A percentile compares a stretch with the other conserved stretches of the same genome.
Conservation (phyloP, 169 alveolate species). For the Plasmodium coatneyi region DNA sequence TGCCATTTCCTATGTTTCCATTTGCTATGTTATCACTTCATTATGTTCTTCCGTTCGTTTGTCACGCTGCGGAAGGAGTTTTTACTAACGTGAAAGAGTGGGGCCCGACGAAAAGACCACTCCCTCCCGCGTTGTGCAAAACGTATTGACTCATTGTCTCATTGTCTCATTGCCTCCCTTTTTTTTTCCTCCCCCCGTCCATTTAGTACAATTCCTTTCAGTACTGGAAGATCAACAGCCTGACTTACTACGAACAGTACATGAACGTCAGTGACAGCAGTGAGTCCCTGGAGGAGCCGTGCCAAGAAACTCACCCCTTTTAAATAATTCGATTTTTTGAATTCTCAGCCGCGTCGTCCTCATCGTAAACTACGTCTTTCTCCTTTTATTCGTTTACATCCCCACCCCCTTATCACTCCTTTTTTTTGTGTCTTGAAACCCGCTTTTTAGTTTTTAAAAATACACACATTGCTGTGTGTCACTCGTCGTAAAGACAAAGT, state of each 20-base stretch:
- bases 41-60: not conserved
- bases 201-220: slow-evolving; percentile 75
- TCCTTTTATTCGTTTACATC: not conserved
- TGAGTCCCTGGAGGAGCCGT: not conserved
- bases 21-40: not conserved
- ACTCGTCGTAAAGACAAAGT: not conserved
- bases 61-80: not conserved
- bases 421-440: not conserved
- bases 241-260: slow-evolving; percentile 67
- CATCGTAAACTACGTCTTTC: not conserved
- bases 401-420: too few species aligned
- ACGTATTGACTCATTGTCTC: not conserved
- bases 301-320: not conserved
- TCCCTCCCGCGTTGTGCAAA: not conserved
- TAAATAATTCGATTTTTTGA: not conserved
- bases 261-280: slow-evolving; percentile 73
- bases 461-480: not conserved
- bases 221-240: slow-evolving; percentile 72
- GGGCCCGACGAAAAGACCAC: not conserved
- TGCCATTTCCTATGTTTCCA: not conserved
- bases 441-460: not conserved
- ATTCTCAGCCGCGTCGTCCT: not conserved
- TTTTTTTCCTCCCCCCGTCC: not conserved
- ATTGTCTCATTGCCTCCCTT: not conserved
- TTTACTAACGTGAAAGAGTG: not conserved